These are phyloP conservation scores for Elasticomyces elasticus DNA, from an alignment of 495 filamentous ascomycete genomes.

Conservation along the genomic window DNA sequence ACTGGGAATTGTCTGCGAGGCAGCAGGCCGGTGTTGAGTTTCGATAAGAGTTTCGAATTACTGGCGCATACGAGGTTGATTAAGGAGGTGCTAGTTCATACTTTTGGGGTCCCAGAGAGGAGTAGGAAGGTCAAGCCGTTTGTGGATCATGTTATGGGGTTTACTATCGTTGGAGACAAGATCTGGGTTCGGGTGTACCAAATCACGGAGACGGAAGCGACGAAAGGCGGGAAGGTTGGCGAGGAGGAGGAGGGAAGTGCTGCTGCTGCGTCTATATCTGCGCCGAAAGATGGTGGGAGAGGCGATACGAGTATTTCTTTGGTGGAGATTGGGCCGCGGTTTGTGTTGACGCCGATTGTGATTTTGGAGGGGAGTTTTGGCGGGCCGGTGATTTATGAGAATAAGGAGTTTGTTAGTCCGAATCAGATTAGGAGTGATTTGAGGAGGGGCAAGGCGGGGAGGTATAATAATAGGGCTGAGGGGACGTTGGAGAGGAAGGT, in stretches of 20 bases:
- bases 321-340: conserved; percentile 89
- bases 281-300: conserved; percentile 23
- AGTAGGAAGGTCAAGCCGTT: conserved; percentile 90
- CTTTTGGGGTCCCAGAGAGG: conserved; percentile 86
- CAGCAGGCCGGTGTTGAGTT: conserved; percentile 86
- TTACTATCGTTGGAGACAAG: conserved; percentile 87
- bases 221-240: conserved; percentile 30
- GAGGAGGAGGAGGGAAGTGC: conserved; percentile 24
- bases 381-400: conserved; percentile 95
- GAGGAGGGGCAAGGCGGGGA: conserved; percentile 59
- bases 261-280: conserved; percentile 19
- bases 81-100: conserved; percentile 79
- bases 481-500: conserved; percentile 57
- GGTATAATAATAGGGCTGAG: conserved; percentile 64
- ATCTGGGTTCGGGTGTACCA: conserved; percentile 96
- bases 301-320: conserved; percentile 64
- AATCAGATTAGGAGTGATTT: conserved; percentile 85
- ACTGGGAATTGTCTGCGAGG: conserved; percentile 95
- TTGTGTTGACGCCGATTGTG: conserved; percentile 90
- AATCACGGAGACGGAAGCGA: conserved; percentile 67
- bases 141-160: conserved; percentile 85
- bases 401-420: conserved; percentile 93
- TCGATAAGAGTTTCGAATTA: conserved; percentile 78
- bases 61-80: conserved; percentile 60
- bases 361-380: conserved; percentile 94